Evolutionary conservation across 768 basidiomycete species (phyloP).

Genomic region (Russula earlei): DNA sequence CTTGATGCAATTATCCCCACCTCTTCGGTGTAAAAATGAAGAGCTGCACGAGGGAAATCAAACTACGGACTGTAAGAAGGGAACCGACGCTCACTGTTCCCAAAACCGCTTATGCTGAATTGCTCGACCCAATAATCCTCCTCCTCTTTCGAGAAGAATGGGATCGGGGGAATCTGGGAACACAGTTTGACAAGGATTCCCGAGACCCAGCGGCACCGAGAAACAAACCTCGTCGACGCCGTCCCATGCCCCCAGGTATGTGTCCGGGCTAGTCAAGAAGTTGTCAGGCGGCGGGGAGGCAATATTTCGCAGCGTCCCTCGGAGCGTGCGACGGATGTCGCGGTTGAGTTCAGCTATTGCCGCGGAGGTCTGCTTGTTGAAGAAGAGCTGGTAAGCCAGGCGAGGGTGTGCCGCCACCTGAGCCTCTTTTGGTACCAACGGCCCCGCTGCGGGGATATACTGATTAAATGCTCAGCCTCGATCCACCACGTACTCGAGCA

Average conservation of each 20-base stretch:
- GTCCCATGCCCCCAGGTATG: conserved; percentile 47
- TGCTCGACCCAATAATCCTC: conserved; percentile 66
- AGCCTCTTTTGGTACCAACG: conserved; percentile 37
- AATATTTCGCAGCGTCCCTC: conserved; percentile 45
- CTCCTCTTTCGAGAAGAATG: conserved; percentile 50
- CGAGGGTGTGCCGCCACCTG: conserved; percentile 38
- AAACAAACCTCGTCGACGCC: conserved; percentile 33
- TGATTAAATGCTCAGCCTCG: conserved; percentile 25
- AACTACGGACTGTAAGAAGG: conserved; percentile 8
- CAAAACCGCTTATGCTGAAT: conserved; percentile 48
- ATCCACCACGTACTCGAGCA: neutral
- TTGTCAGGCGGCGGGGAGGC: conserved; percentile 45
- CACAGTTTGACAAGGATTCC: neutral
- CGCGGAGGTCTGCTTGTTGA: conserved; percentile 37
- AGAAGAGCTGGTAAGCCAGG: conserved; percentile 50
- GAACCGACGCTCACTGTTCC: conserved; percentile 39
- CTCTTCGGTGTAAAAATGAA: conserved; percentile 55
- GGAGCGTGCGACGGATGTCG: conserved; percentile 48
- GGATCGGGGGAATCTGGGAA: conserved; percentile 46
- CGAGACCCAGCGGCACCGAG: too few relatives aligned
- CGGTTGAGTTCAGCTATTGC: conserved; percentile 46
- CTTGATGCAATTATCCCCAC: conserved; percentile 27
- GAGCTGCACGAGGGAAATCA: conserved; percentile 30
- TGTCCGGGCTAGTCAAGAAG: conserved; percentile 42
- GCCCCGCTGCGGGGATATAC: conserved; percentile 50